Evolutionary conservation across 805 yeast species (phyloP).

Genomic region (Suhomyces sp.): DNA sequence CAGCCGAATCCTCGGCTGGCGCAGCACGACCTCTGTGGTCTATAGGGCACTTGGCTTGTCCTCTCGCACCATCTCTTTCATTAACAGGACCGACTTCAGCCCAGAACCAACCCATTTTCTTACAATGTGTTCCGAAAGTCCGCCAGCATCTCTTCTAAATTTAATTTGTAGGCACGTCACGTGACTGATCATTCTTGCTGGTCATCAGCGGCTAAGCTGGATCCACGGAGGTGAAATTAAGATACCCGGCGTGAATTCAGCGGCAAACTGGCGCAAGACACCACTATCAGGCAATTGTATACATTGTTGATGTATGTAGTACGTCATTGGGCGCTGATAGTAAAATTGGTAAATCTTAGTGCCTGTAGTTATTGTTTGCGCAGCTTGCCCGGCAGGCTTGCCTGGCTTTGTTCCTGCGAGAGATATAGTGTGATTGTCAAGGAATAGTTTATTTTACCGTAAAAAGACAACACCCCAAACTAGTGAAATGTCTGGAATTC

Average conservation of each 20-base stretch:
- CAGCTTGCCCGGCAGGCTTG: not conserved
- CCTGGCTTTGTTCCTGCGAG: not conserved
- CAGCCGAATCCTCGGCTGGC: conserved; percentile 8
- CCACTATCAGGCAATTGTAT: not conserved
- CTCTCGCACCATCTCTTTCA: conserved; percentile 2
- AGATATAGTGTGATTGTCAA: not conserved
- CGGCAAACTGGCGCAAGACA: too few relatives aligned
- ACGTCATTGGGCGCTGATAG: not conserved
- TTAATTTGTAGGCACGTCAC: not conserved
- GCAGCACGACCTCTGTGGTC: conserved; percentile 23
- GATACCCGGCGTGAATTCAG: not conserved
- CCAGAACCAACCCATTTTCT: conserved; percentile 89
- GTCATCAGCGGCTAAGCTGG: not conserved
- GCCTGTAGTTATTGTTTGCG: not conserved
- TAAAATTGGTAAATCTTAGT: not conserved
- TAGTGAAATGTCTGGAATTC: not conserved
- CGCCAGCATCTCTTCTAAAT: not conserved
- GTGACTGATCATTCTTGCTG: not conserved
- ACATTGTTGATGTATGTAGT: not conserved
- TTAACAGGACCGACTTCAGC: conserved; percentile 37
- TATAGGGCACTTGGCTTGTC: conserved; percentile 35
- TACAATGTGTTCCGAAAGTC: not conserved
- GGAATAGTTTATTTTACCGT: not conserved
- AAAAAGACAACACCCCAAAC: not conserved
- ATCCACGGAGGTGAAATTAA: not conserved